Evolutionary conservation across 179 eudicot species (phyloP).

Genomic region (Vitellaria paradoxa): DNA sequence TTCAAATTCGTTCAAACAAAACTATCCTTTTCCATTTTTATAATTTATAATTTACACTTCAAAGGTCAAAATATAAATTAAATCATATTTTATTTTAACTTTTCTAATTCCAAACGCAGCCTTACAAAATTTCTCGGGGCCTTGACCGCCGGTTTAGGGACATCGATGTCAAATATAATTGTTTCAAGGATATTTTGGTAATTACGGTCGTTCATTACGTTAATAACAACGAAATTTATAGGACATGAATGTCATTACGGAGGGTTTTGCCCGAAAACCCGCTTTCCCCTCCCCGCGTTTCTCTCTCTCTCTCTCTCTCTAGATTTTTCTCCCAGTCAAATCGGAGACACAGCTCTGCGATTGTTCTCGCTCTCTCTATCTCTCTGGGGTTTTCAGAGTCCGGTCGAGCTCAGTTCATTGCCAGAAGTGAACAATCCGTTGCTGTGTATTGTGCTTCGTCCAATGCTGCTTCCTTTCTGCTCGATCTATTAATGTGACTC

Average conservation of each 20-base stretch:
- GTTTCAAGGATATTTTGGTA: background rate
- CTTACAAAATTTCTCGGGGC: no score
- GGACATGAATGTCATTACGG: background rate
- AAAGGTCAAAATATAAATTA: no score
- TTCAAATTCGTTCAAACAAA: no score
- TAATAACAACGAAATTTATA: background rate
- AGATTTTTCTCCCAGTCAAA: slow-evolving; percentile 13
- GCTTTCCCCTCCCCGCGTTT: slow-evolving; percentile 10
- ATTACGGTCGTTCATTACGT: background rate
- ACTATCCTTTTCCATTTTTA: no score
- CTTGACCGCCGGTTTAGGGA: no score
- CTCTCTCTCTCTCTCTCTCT: slow-evolving; percentile 10
- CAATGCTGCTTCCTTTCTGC: background rate
- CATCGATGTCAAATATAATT: no score
- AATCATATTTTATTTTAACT: no score
- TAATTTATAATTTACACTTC: no score
- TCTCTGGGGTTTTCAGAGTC: background rate
- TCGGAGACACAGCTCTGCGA: background rate
- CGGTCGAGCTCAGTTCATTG: background rate
- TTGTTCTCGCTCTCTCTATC: background rate
- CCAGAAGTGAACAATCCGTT: background rate
- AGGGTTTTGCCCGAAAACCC: background rate
- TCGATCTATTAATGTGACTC: slow-evolving; percentile 3
- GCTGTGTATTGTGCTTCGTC: background rate
- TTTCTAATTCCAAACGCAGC: no score